These are phyloP conservation scores for Lactuca saligna DNA, from an alignment of 129 eudicot species.

Conservation along the genomic window DNA sequence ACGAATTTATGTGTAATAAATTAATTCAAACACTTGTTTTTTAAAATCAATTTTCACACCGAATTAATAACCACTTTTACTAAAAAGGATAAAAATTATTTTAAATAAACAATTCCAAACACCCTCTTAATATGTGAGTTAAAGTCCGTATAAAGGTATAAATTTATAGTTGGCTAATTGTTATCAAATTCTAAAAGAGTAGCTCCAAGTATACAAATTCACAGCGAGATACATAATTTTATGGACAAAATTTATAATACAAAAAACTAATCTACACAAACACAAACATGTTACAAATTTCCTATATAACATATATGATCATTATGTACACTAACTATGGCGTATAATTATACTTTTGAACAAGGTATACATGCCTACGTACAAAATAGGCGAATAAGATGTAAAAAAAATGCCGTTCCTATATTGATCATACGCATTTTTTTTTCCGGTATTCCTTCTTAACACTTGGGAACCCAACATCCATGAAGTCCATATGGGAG, in stretches of 20 bases:
- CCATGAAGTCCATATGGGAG: slow-evolving; percentile 99
- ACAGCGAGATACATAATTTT: not conserved
- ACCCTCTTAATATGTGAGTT: no score
- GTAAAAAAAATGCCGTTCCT: not conserved
- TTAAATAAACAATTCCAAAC: no score
- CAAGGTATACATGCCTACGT: not conserved
- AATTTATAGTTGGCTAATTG: not conserved
- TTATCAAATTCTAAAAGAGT: not conserved
- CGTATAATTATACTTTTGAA: not conserved
- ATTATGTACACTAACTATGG: slow-evolving; percentile 21
- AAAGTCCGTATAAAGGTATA: no score
- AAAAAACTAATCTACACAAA: slow-evolving; percentile 10
- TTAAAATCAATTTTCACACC: no score
- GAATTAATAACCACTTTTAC: no score
- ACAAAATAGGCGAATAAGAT: not conserved
- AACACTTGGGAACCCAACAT: slow-evolving; percentile 85
- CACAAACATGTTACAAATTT: not conserved
- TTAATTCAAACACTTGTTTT: no score
- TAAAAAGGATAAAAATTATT: no score
- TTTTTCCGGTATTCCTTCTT: not conserved
- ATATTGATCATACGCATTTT: not conserved
- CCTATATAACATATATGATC: not conserved
- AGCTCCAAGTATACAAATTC: slow-evolving; percentile 3
- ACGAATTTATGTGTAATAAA: no score
- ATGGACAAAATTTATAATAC: slow-evolving; percentile 3